A percentile compares a stretch with the other conserved stretches of the same genome.
Conservation (phyloP, 169 alveolate genomes). For the Besnoitia besnoiti region DNA sequence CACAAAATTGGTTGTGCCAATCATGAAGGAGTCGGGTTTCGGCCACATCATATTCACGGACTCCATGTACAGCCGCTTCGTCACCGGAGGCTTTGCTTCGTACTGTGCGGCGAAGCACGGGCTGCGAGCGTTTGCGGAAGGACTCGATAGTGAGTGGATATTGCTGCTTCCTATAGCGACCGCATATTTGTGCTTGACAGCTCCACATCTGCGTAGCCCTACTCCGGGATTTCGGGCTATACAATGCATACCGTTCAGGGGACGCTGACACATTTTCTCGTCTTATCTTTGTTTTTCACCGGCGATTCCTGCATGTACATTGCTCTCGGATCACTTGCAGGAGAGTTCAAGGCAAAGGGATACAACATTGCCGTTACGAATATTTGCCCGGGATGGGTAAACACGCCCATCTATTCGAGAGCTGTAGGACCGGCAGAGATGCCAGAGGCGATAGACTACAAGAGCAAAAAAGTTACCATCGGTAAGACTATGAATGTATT, state of each 20-base stretch:
- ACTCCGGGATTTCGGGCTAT: neutral
- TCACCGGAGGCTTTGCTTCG: slow-evolving; percentile 27
- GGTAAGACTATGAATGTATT: neutral
- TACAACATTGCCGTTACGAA: slow-evolving; percentile 2
- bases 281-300: neutral
- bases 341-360: slow-evolving; percentile 23
- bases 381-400: slow-evolving; percentile 42
- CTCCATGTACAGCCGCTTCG: slow-evolving; percentile 38
- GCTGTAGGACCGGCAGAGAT: slow-evolving; percentile 26
- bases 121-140: slow-evolving; percentile 42
- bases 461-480: neutral
- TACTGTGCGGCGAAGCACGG: slow-evolving; percentile 44
- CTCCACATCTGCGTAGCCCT: neutral
- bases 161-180: neutral
- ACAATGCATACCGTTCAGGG: neutral
- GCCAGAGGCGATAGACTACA: slow-evolving; percentile 35
- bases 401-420: slow-evolving; percentile 31
- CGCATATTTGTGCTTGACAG: neutral
- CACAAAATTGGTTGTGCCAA: slow-evolving; percentile 10
- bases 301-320: neutral
- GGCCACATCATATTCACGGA: slow-evolving; percentile 37
- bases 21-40: slow-evolving; percentile 32
- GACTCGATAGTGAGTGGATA: slow-evolving; percentile 11
- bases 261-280: neutral
- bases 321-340: neutral